Base-by-base conservation (phyloP, 2,329 filamentous ascomycete species). In the Cyphellophora europaea region DNA sequence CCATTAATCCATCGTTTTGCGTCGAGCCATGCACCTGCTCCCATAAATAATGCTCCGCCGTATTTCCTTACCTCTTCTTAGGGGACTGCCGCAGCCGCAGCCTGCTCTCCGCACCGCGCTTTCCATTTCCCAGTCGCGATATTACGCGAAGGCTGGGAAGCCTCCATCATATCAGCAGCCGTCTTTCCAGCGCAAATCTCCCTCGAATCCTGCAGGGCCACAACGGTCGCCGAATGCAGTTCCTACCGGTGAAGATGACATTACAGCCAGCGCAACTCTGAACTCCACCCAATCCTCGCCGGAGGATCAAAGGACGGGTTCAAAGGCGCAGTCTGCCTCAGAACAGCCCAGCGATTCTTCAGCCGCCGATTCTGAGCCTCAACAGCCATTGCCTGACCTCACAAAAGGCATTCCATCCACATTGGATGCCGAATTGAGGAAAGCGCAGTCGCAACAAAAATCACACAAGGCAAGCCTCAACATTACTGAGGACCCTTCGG, bases 321-420 rank as follows among this genome's bases (percentile, higher is more conserved):
- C n/a, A n/a, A n/a, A n/a, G n/a, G n/a, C n/a, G n/a, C n/a, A n/a
- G n/a, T n/a, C n/a, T n/a, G n/a, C n/a, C n/a, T n/a, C n/a, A n/a
- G n/a, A 25, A n/a, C 21, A 25, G 21, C 21, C 21, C 8, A n/a
- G 21, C 8, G 21, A 25, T 8, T 25, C 21, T n/a, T 8, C 21
- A n/a, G 13, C 19, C 18, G 27, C 15, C 16, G 21, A 31, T n/a
- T n/a, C n/a, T 16, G 27, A 41, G 47, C 67, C 76, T 15, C 67
- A 74, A 34, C 72, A 79, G 51, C 79, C 84, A 35, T 74, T 95
- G 10, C 89, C 89, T 35, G 88, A 96, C 55, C 70, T 96, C 29
- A 91, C 86, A n/a, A 80, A 89, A 53, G 89, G 89, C 45, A 93
- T 96, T 43, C 89, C 89, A 0, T 94, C 88, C 2, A 94, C 88